Evolutionary conservation across 2,329 filamentous ascomycete genomes (phyloP), one percentile per base, ranked within the genome.

Genomic region (Fusarium brevicatenulatum): DNA sequence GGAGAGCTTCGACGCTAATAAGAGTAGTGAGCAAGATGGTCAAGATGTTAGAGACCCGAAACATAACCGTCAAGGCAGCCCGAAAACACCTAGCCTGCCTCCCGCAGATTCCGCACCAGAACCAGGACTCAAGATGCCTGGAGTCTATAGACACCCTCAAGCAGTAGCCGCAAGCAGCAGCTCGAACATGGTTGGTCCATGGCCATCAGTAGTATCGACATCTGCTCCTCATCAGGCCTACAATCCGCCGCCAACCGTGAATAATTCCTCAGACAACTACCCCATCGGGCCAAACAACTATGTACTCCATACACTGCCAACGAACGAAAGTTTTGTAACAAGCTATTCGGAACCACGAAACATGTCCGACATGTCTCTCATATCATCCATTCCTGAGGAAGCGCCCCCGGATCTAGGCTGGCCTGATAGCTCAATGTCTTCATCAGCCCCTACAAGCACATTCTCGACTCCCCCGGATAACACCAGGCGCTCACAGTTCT

Each of bases 401-500:
- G 63, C 40, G 19, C 55, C 76, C 6, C 60, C 78, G 39, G 68
- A 65, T 25, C 47, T 74, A 13, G 43, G 73, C 34, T 82, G 80
- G 76, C 80, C 80, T 39, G 85, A 85, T 34, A 78, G 76, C 54
- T 82, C 85, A 13, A 80, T 85, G 79, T 75, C 81, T 7, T 86
- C 85, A 7, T 86, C 86, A 18, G 80, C 83, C n/a, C 81, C 85
- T 12, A 84, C 84, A 49, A 87, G 85, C 77, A 81, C 80, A 30
- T 87, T 84, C 71, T 87, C 86, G 6, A 85, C 86, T 6, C 74
- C 85, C 23, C 84, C 85, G 11, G 84, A 85, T 19, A 80, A 78
- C 49, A 75, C 80, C 5, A 70, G 78, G 30, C 76, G 76, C 43
- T 70, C 78, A n/a, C 77, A 73, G 11, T 66, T 76, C 5, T 69